Conservation (phyloP, 306 rosid genomes). For the Cucumis melo region DNA sequence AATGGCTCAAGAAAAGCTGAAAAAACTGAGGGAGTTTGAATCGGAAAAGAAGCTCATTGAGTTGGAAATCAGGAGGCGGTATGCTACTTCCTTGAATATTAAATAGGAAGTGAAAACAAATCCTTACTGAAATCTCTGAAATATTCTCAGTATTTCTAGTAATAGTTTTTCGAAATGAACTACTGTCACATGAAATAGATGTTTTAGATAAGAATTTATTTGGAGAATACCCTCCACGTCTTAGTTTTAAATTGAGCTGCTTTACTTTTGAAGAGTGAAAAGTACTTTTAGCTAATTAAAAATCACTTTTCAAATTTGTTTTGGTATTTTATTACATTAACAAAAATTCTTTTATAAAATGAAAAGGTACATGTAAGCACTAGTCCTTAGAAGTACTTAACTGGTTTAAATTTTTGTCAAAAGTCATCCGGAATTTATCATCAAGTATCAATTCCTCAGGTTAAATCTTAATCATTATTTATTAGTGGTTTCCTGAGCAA, state of each 20-base stretch:
- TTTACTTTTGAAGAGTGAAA: neutral
- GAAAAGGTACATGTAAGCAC: neutral
- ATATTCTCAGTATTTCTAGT: neutral
- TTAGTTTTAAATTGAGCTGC: neutral
- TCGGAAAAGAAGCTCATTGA: conserved; percentile 29
- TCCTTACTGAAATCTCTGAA: neutral
- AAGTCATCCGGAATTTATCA: neutral
- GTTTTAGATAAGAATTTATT: neutral
- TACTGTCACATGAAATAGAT: neutral
- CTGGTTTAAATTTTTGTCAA: neutral
- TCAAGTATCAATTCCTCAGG: neutral
- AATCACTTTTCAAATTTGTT: neutral
- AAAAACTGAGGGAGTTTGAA: conserved; percentile 43
- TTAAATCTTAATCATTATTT: neutral
- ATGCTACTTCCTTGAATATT: neutral
- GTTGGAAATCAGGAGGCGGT: conserved; percentile 24
- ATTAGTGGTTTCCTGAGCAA: neutral
- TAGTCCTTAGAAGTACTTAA: neutral
- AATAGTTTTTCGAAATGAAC: neutral
- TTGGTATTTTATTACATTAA: neutral
- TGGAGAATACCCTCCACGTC: neutral
- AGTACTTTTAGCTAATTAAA: neutral
- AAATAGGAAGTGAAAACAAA: neutral
- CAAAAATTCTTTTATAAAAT: neutral
- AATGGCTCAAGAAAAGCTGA: conserved; percentile 40